Evolutionary conservation across 2,329 filamentous ascomycete species (phyloP).

Genomic region (Rutstroemia sp.): DNA sequence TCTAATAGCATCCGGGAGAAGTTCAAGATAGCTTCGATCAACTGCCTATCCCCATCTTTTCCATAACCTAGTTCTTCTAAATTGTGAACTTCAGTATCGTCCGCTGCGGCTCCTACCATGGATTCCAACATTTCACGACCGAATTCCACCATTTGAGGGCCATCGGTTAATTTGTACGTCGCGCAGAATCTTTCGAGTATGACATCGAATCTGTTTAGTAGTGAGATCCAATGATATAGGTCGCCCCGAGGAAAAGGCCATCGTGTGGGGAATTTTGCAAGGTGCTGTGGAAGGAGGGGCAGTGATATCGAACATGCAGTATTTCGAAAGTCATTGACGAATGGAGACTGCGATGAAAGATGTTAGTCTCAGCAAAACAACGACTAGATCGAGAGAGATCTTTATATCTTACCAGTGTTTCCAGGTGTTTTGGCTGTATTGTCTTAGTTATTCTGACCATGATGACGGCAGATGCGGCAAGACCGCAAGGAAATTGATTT

Average conservation of each 20-base stretch:
- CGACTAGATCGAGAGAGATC: not conserved
- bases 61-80: conserved; percentile 56
- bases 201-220: conserved; percentile 87
- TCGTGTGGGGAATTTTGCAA: conserved; percentile 73
- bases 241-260: conserved; percentile 97
- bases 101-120: conserved; percentile 34
- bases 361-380: conserved; percentile 15
- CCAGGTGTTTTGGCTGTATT: conserved; percentile 59
- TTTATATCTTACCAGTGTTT: conserved; percentile 50
- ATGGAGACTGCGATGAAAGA: conserved; percentile 61
- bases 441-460: conserved; percentile 65
- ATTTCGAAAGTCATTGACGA: conserved; percentile 73
- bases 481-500: conserved; percentile 38
- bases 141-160: conserved; percentile 75
- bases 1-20: conserved; percentile 87
- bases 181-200: conserved; percentile 76
- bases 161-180: conserved; percentile 71
- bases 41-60: conserved; percentile 68
- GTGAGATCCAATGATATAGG: conserved; percentile 94
- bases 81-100: conserved; percentile 40
- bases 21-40: conserved; percentile 71
- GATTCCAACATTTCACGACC: conserved; percentile 54
- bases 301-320: conserved; percentile 61
- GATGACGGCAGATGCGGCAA: conserved; percentile 48
- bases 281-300: conserved; percentile 67